Percentiles rank a stretch among this genome's conserved stretches.
Evolutionary conservation across 805 yeast species (phyloP).

Genomic region (Pichia occidentalis): DNA sequence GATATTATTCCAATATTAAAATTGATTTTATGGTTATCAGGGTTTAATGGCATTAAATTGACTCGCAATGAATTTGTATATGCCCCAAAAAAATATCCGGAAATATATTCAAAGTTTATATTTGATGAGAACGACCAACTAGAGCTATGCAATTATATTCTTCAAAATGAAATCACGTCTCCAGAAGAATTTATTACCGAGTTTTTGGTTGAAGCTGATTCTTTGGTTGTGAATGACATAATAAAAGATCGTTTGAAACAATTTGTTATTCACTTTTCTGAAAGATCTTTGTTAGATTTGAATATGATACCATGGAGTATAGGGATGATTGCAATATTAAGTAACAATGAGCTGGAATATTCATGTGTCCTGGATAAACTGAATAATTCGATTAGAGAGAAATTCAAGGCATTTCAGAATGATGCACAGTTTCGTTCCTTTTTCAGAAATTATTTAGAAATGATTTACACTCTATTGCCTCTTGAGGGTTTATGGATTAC

Average conservation of each 20-base stretch:
- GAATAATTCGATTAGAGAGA: background rate
- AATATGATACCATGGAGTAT: too few species aligned
- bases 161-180: too few species aligned
- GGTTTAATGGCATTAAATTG: background rate
- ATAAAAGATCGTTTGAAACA: too few species aligned
- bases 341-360: too few species aligned
- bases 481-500: slow-evolving; percentile 2
- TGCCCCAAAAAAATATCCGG: slow-evolving; percentile 1
- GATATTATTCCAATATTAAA: slow-evolving; percentile 4
- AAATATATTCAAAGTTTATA: background rate
- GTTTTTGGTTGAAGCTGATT: too few species aligned
- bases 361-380: background rate
- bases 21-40: slow-evolving; percentile 14
- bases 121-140: background rate
- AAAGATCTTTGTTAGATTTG: too few species aligned
- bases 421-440: background rate
- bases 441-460: background rate
- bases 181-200: too few species aligned
- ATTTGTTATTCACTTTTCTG: too few species aligned
- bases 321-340: too few species aligned
- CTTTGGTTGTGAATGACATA: too few species aligned
- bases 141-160: slow-evolving; percentile 2
- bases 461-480: background rate
- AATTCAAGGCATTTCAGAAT: background rate
- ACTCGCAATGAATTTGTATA: background rate